Base-by-base conservation (phyloP, 2,329 filamentous ascomycete genomes). In the Claviceps spartinae region DNA sequence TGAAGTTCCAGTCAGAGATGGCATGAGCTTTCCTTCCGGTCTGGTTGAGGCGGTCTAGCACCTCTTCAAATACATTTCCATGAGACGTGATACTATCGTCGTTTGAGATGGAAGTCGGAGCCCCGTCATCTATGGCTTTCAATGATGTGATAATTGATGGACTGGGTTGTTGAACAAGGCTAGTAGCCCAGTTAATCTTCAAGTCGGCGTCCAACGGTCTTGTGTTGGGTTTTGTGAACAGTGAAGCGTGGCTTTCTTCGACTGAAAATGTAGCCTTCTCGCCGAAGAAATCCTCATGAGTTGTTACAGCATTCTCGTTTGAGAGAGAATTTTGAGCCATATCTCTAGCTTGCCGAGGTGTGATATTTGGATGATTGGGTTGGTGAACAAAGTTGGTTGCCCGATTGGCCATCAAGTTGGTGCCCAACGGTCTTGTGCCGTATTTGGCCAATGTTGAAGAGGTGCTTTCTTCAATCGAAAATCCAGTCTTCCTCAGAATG, bases 401-500 rank as follows among this genome's bases (percentile, higher is more conserved):
- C 20, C n/a, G 14, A 5, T 50, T 24, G 8, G 30, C 14, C 0
- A 22, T 34, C 5, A 48, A 30, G 46, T 7, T 2, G 8, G 5
- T 36, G 18, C 8, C 24, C 40, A 43, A 9, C 36, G 16, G 18
- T 30, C 16, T 54, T 41, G n/a, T 53, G 44, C 20, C 7, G 45
- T 36, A 30, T 18, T 44, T 47, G 18, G 30, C 14, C 42, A 18
- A 14, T 22, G 22, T 16, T 38, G 43, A 38, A 1, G 54, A 51
- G 38, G 55, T 53, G 22, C 55, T 50, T 4, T 62, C 56, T 34
- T 55, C 54, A 40, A 66, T 54, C 5, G 18, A 30, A 37, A 70
- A 65, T 8, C 63, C 62, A 13, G 60, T 56, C 49, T 61, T 65
- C 37, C 62, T 58, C 1, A 70, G 57, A 49, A 66, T 59, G 46